Percentiles rank a stretch among this genome's conserved stretches.
Evolutionary conservation across 1,139 yeast species (phyloP).

Genomic region (Kurtzmaniella quercitrusa): DNA sequence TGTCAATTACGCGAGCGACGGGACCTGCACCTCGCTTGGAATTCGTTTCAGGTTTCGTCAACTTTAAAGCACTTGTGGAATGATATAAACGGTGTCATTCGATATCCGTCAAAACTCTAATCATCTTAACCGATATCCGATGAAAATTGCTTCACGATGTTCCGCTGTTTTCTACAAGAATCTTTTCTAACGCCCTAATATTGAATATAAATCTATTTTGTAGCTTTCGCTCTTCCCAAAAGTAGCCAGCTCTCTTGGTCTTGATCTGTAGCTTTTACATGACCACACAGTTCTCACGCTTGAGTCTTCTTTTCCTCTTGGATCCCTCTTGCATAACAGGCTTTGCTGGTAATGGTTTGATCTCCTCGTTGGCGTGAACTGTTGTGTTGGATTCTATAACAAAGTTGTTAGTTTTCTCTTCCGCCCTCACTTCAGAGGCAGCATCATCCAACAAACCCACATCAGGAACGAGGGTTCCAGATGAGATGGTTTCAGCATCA

Average conservation of each 20-base stretch:
- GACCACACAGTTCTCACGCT: constrained; percentile 1
- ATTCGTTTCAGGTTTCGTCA: too few relatives aligned
- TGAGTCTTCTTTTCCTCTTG: not conserved
- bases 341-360: not conserved
- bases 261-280: not conserved
- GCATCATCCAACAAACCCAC: not conserved
- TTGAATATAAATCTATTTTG: not conserved
- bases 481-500: not conserved
- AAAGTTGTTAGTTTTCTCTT: not conserved
- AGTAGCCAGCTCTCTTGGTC: not conserved
- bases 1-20: too few relatives aligned
- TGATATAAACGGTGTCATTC: too few relatives aligned
- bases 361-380: not conserved
- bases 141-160: too few relatives aligned
- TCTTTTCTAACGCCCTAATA: not conserved
- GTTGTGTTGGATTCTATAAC: too few relatives aligned
- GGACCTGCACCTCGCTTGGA: too few relatives aligned
- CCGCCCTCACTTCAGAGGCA: not conserved
- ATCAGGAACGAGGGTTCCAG: not conserved
- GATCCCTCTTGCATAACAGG: not conserved
- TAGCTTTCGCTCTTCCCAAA: not conserved
- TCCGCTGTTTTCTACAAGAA: too few relatives aligned
- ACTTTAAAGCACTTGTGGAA: too few relatives aligned
- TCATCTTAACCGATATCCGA: too few relatives aligned
- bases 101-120: too few relatives aligned